Evolutionary conservation across 2,329 filamentous ascomycete genomes (phyloP).

Genomic region (Ilyonectria mors-panacis): DNA sequence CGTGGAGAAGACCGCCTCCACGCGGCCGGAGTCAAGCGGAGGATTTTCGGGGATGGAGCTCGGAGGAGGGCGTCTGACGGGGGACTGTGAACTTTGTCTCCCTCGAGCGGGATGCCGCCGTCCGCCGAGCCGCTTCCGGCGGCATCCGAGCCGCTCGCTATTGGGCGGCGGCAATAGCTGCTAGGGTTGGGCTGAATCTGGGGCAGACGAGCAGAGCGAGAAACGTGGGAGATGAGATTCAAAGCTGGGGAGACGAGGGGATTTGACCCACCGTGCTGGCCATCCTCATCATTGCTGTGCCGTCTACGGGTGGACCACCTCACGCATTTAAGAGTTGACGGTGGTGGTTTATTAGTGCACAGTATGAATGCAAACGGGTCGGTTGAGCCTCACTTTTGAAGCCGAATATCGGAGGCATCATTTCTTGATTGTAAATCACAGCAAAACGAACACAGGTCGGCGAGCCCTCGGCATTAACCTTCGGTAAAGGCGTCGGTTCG

Average conservation of each 20-base stretch:
- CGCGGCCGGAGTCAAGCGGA: constrained; percentile 1
- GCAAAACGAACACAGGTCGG: not conserved
- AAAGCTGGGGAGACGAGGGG: constrained; percentile 11
- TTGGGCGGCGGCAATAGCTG: not conserved
- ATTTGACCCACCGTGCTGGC: constrained; percentile 9
- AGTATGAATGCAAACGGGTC: not conserved
- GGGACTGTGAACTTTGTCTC: not conserved
- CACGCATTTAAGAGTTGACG: not conserved
- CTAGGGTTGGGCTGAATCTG: constrained; percentile 16
- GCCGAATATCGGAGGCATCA: not conserved
- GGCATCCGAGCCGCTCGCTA: constrained; percentile 15
- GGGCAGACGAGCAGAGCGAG: constrained; percentile 9
- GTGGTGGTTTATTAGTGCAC: not conserved
- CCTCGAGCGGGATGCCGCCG: constrained; percentile 11
- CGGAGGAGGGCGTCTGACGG: constrained; percentile 6
- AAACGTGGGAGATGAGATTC: constrained; percentile 16
- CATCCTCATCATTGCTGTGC: not conserved
- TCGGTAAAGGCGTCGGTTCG: constrained; percentile 24
- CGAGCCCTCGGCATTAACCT: constrained; percentile 6
- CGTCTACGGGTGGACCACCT: not conserved
- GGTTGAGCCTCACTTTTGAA: not conserved
- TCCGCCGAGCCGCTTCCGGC: constrained; percentile 16
- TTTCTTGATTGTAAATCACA: not conserved
- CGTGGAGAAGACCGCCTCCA: not conserved
- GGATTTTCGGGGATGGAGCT: not conserved